These are phyloP conservation scores for Trichocladium uniseriatum DNA, from an alignment of 495 filamentous ascomycete species.

Conservation along the genomic window DNA sequence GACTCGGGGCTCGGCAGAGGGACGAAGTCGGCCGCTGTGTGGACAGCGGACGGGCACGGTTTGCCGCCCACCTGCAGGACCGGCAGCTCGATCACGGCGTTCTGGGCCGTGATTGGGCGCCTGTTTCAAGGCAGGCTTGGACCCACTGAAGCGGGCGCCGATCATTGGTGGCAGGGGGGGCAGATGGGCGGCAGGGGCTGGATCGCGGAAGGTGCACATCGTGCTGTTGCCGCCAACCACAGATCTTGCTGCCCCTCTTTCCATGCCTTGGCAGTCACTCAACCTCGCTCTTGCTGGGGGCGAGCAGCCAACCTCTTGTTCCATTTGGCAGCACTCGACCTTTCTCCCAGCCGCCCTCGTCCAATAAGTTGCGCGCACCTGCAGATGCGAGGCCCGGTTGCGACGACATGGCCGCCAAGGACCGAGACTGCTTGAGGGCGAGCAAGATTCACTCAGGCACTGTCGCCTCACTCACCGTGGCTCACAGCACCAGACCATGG, in stretches of 20 bases:
- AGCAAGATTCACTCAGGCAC: not conserved
- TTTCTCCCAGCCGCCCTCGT: constrained; percentile 16
- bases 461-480: not conserved
- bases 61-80: constrained; percentile 31
- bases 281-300: constrained; percentile 12
- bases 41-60: too few species aligned
- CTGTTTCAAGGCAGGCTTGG: constrained; percentile 10
- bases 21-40: constrained; percentile 13
- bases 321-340: constrained; percentile 23
- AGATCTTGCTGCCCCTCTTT: constrained; percentile 10
- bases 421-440: not conserved
- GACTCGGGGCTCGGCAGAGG: not conserved
- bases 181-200: constrained; percentile 15
- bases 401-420: constrained; percentile 25
- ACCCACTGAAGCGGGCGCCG: not conserved
- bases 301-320: constrained; percentile 13
- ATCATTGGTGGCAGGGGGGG: constrained; percentile 20
- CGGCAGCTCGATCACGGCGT: constrained; percentile 28
- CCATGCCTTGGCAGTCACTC: constrained; percentile 8
- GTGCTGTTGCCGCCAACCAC: constrained; percentile 26
- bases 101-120: constrained; percentile 22
- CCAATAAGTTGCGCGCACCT: constrained; percentile 22
- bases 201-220: not conserved
- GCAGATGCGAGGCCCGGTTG: constrained; percentile 19
- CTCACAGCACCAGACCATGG: too few species aligned